A percentile compares a stretch with the other conserved stretches of the same genome.
phyloP scores from a whole-genome alignment of 352 stramenopile genomes.

The Phytophthora pinifolia region DNA sequence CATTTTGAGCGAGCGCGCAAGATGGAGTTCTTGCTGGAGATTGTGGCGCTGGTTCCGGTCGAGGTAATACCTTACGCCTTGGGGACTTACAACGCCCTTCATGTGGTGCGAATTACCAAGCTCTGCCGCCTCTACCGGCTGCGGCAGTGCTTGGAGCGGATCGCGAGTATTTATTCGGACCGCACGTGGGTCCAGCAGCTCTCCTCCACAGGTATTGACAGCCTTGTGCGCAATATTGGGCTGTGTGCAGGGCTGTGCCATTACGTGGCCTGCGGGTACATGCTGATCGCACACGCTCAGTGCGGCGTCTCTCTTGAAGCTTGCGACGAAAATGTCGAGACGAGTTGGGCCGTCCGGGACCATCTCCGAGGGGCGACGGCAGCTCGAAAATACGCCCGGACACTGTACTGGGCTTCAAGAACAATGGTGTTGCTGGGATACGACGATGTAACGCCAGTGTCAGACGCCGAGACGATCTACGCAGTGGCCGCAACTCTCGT shows the following conservation, averaged over 20 bases:
- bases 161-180: constrained; percentile 57
- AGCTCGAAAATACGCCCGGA: constrained; percentile 49
- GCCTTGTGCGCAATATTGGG: constrained; percentile 37
- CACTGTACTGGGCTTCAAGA: constrained; percentile 58
- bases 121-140: constrained; percentile 58
- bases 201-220: constrained; percentile 63
- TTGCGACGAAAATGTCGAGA: constrained; percentile 41
- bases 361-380: constrained; percentile 41
- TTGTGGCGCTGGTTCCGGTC: constrained; percentile 49
- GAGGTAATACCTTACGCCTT: constrained; percentile 48
- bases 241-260: constrained; percentile 43
- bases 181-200: constrained; percentile 44
- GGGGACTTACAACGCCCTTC: constrained; percentile 48
- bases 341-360: constrained; percentile 64
- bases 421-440: constrained; percentile 68
- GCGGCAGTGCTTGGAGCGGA: constrained; percentile 31
- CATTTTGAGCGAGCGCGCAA: constrained; percentile 15
- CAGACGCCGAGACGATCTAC: constrained; percentile 54
- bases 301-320: constrained; percentile 48
- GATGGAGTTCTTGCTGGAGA: constrained; percentile 51
- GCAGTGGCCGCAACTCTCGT: constrained; percentile 43
- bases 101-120: constrained; percentile 63
- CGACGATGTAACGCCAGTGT: constrained; percentile 69
- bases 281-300: constrained; percentile 53
- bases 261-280: constrained; percentile 68